Evolutionary conservation across 2,329 filamentous ascomycete genomes (phyloP), one percentile per base, ranked within the genome.

Genomic region (Elsinoe batatas): DNA sequence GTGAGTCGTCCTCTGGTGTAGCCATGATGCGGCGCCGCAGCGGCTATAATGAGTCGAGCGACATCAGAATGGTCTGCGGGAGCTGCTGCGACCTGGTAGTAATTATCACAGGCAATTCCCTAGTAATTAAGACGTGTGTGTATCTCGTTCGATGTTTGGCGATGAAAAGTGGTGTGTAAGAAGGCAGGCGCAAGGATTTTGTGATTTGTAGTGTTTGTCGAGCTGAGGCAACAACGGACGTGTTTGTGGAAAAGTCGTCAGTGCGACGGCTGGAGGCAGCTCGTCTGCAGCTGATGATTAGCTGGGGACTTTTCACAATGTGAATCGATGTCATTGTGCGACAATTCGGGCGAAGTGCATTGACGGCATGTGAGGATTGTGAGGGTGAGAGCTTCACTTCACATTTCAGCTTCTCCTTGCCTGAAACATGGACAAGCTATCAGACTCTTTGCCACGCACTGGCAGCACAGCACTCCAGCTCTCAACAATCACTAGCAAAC

Each of bases 161-260:
- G 13, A 33, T 51, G 33, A 22, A 11, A 20, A 37, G 33, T 37
- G 18, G 26, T 35, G 47, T 18, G 32, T 13, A 26, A 35, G n/a
- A 37, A 22, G 32, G 47, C 32, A 38, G 18, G 26, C 18, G 15
- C 35, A 26, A 38, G 12, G 18, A 20, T 35, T 22, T 36, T 15
- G 13, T 17, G 44, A 51, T 38, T 51, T 33, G 32, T 3, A 37
- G 33, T 18, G 32, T 51, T 36, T 38, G 47, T 51, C 47, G 47
- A 51, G 18, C 47, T 51, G 32, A 51, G 47, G 47, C 47, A 51
- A 51, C 47, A 51, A 51, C 47, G 33, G 35, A 51, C 26, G 33
- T 51, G 32, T 51, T 36, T 38, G 47, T 32, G 18, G 26, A 36
- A 51, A 51, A 36, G 47, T 36, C 47, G 47, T 38, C 47, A 37